Percentiles rank a stretch among this genome's conserved stretches.
Conservation (phyloP, 2,329 filamentous ascomycete species). For the Cladosporium sp. region DNA sequence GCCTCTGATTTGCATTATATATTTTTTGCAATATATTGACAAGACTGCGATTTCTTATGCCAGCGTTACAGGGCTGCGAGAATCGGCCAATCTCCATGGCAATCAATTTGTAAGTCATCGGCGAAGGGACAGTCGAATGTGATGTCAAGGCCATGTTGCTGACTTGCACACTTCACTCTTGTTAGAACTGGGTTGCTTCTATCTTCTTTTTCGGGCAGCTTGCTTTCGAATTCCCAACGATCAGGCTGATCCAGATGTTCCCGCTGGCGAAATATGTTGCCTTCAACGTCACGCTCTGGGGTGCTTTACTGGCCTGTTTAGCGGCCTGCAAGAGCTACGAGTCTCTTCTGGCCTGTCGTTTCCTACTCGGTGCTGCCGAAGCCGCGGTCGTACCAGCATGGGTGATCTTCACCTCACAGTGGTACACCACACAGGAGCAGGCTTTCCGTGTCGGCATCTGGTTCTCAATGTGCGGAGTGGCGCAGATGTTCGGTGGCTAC, state of each 20-base stretch:
- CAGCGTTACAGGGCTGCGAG: not conserved
- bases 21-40: not conserved
- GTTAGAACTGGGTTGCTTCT: not conserved
- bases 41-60: not conserved
- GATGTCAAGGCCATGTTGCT: not conserved
- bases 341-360: constrained; percentile 54
- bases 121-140: not conserved
- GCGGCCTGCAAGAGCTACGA: constrained; percentile 49
- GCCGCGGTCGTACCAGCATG: constrained; percentile 58
- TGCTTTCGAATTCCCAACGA: constrained; percentile 26
- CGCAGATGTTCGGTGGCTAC: constrained; percentile 44
- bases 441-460: constrained; percentile 35
- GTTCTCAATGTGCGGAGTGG: constrained; percentile 40
- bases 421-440: constrained; percentile 41
- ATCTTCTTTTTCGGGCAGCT: constrained; percentile 20
- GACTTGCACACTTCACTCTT: not conserved
- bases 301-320: constrained; percentile 21
- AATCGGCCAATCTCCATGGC: not conserved
- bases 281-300: constrained; percentile 27
- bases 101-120: not conserved
- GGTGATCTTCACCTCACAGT: constrained; percentile 58
- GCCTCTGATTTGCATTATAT: not conserved
- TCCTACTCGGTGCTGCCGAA: constrained; percentile 59
- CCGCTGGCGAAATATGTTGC: constrained; percentile 27
- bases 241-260: constrained; percentile 22